Percentiles rank a stretch among this genome's conserved stretches.
These are phyloP conservation scores for Epichloe glyceriae DNA, from an alignment of 2,329 filamentous ascomycete genomes.

Conservation along the genomic window DNA sequence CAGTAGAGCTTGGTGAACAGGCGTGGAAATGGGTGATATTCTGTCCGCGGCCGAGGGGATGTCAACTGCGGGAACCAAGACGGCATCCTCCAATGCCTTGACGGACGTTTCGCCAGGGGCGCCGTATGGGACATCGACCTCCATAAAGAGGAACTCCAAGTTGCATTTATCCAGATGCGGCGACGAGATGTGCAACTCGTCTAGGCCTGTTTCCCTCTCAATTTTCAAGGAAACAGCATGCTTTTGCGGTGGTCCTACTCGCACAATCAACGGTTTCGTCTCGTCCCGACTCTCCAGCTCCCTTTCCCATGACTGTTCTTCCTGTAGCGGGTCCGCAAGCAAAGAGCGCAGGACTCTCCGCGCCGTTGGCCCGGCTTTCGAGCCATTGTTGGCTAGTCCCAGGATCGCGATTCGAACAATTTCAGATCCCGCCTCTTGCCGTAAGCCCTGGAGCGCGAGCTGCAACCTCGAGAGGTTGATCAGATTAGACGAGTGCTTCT, in stretches of 20 bases:
- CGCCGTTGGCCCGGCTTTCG: constrained; percentile 33
- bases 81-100: constrained; percentile 43
- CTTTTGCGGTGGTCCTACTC: constrained; percentile 28
- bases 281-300: constrained; percentile 40
- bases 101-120: constrained; percentile 21
- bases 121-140: constrained; percentile 28
- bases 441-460: constrained; percentile 54
- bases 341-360: constrained; percentile 55
- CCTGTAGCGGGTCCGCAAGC: constrained; percentile 55
- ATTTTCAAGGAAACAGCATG: constrained; percentile 17
- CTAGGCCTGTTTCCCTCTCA: constrained; percentile 28
- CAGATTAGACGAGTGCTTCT: constrained; percentile 46
- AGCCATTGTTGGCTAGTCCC: constrained; percentile 27
- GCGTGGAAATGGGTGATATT: constrained; percentile 57
- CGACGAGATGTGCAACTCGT: constrained; percentile 50
- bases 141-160: constrained; percentile 50
- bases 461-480: constrained; percentile 59
- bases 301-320: constrained; percentile 53
- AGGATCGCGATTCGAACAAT: constrained; percentile 46
- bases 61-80: constrained; percentile 65
- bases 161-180: constrained; percentile 46
- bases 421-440: constrained; percentile 42
- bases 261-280: constrained; percentile 48
- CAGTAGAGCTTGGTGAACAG: constrained; percentile 71
- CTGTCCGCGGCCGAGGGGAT: constrained; percentile 53